These are phyloP conservation scores for Hura crepitans DNA, from an alignment of 441 rosid genomes.

Conservation along the genomic window DNA sequence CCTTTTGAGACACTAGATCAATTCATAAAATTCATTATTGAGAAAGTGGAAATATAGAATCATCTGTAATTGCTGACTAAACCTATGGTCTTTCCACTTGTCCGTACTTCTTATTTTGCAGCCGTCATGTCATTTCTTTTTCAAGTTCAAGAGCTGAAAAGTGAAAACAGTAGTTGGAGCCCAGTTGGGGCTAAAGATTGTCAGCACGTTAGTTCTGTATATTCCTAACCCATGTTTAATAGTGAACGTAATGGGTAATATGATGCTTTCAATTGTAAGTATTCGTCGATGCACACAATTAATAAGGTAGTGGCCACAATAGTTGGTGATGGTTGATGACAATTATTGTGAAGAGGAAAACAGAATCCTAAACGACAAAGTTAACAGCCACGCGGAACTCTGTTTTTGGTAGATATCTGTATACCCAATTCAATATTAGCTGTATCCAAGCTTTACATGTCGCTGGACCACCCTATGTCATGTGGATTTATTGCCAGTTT, in stretches of 20 bases:
- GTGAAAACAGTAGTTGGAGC: no score
- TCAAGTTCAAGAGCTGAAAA: no score
- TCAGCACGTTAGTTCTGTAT: not conserved
- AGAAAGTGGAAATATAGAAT: no score
- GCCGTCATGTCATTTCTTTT: no score
- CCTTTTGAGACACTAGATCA: no score
- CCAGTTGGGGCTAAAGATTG: slow-evolving; percentile 1
- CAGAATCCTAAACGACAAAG: slow-evolving; percentile 10
- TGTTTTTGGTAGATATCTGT: not conserved
- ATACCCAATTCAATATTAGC: not conserved
- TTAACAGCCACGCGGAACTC: slow-evolving; percentile 12
- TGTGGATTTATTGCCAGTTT: slow-evolving; percentile 10
- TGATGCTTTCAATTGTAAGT: not conserved
- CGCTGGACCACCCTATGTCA: slow-evolving; percentile 19
- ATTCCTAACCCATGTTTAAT: not conserved
- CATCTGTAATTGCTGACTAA: no score
- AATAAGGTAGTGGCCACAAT: not conserved
- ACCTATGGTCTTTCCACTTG: no score
- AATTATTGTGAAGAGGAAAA: not conserved
- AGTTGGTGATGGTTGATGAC: slow-evolving; percentile 13
- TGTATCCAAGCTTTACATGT: not conserved
- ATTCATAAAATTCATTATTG: no score
- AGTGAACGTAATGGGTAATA: not conserved
- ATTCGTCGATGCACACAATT: not conserved
- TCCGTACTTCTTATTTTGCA: no score